A percentile compares a stretch with the other conserved stretches of the same genome.
Conservation (phyloP, 495 filamentous ascomycete genomes). For the Chaetomium tenue region DNA sequence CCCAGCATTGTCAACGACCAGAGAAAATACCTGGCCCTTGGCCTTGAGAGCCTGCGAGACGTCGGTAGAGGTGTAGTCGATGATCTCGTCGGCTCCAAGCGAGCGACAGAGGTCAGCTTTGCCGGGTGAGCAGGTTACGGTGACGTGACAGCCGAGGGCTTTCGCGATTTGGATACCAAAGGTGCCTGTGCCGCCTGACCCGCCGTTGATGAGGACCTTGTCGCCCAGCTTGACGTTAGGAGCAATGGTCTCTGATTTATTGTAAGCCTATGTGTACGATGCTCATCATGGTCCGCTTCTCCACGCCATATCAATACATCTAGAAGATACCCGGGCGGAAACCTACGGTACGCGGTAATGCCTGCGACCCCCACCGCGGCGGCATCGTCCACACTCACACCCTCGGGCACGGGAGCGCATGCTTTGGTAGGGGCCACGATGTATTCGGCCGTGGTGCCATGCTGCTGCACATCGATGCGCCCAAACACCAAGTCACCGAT, state of each 20-base stretch:
- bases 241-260: conserved; percentile 32
- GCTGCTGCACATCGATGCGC: conserved; percentile 31
- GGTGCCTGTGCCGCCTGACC: conserved; percentile 60
- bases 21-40: conserved; percentile 53
- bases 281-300: too few species aligned
- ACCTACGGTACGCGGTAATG: conserved; percentile 52
- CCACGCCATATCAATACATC: too few species aligned
- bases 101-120: conserved; percentile 58
- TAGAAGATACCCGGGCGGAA: too few species aligned
- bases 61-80: conserved; percentile 63
- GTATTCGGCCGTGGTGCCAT: conserved; percentile 59
- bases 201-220: conserved; percentile 67
- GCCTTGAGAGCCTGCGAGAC: conserved; percentile 49
- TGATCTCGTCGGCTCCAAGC: conserved; percentile 65
- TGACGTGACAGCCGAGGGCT: conserved; percentile 61
- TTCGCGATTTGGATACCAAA: conserved; percentile 69
- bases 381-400: conserved; percentile 50
- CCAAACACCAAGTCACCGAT: conserved; percentile 59
- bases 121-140: conserved; percentile 55
- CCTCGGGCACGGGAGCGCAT: conserved; percentile 48
- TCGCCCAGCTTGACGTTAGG: conserved; percentile 54
- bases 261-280: too few species aligned
- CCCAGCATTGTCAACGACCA: conserved; percentile 63
- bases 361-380: conserved; percentile 57
- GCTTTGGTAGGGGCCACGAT: conserved; percentile 32